These are phyloP conservation scores for Triangularia verruculosa DNA, from an alignment of 2,329 filamentous ascomycete species.

Conservation along the genomic window DNA sequence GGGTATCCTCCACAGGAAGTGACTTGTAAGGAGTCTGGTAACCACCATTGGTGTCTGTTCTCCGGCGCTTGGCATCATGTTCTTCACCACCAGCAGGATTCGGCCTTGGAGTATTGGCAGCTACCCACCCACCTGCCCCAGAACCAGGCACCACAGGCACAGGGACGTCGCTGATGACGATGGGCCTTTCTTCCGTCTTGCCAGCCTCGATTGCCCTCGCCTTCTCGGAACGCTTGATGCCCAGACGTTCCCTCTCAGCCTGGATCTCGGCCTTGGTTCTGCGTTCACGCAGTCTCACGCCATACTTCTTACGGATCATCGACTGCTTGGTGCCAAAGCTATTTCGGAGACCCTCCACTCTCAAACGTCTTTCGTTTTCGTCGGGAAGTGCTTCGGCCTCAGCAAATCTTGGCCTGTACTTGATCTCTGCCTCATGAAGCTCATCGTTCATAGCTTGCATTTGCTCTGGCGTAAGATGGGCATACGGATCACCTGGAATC, in stretches of 20 bases:
- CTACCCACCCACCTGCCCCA: slow-evolving; percentile 21
- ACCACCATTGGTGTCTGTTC: slow-evolving; percentile 20
- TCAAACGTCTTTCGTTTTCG: slow-evolving; percentile 31
- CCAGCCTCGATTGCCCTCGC: slow-evolving; percentile 10
- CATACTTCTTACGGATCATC: slow-evolving; percentile 55
- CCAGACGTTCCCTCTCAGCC: slow-evolving; percentile 41
- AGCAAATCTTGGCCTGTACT: slow-evolving; percentile 42
- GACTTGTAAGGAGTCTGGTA: slow-evolving; percentile 19
- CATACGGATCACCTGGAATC: slow-evolving; percentile 41
- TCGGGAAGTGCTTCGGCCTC: slow-evolving; percentile 40
- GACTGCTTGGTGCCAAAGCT: slow-evolving; percentile 55
- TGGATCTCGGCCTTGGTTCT: slow-evolving; percentile 47
- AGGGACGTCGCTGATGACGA: not conserved
- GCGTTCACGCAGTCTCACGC: slow-evolving; percentile 51
- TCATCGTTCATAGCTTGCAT: slow-evolving; percentile 36
- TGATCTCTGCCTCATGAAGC: slow-evolving; percentile 36
- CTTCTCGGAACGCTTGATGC: slow-evolving; percentile 32
- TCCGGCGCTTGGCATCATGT: slow-evolving; percentile 31
- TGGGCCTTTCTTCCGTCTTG: not conserved
- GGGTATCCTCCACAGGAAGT: slow-evolving; percentile 18
- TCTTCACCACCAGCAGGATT: slow-evolving; percentile 17
- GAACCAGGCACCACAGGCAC: not conserved
- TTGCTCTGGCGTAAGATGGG: slow-evolving; percentile 39
- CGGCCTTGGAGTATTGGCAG: slow-evolving; percentile 21
- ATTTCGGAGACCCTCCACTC: slow-evolving; percentile 47